Base-by-base conservation (phyloP, 2,329 filamentous ascomycete species). In the Diaporthe sp. region DNA sequence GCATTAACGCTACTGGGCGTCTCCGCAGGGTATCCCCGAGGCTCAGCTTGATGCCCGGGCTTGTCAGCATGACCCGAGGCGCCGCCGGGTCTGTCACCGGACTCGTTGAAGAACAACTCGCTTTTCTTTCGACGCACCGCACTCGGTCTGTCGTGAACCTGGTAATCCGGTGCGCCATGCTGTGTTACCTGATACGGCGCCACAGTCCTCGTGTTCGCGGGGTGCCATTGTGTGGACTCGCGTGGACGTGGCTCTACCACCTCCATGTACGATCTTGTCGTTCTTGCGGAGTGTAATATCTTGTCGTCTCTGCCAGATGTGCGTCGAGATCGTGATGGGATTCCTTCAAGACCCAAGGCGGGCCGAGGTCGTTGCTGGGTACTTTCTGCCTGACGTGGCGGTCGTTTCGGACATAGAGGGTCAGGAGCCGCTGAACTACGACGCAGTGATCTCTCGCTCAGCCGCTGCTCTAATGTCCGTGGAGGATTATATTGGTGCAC, bases 361-460 rank as follows among this genome's bases (percentile, higher is more conserved):
- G 28, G 25, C 9, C 0, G 61, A 37, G 4, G 1, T 37, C 19
- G 58, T 1, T 44, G 39, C n/a, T 44, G 58, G 15, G 2, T 22
- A 44, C 13, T 31, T 10, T 10, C 25, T 19, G 25, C 25, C 17
- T 49, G 25, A 65, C 0, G 61, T 31, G n/a, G n/a, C n/a, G 7
- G 7, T 19, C 3, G 37, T 10, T 5, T 17, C 7, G 4, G 15
- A 3, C 12, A 34, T 8, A 71, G 53, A 49, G 68, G 53, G 6
- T n/a, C 12, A 31, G 53, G 53, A 5, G 22, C 22, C 19, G 71
- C 71, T 17, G 71, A 73, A 13, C 17, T 31, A 34, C 42, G 71
- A 2, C 58, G 49, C 12, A 15, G 7, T 2, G n/a, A 6, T 10
- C 34, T 37, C 7, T 55, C 46, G 25, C n/a, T 1, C 22, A 7